Conservation (phyloP, 768 basidiomycete species). For the Mycena belliarum region DNA sequence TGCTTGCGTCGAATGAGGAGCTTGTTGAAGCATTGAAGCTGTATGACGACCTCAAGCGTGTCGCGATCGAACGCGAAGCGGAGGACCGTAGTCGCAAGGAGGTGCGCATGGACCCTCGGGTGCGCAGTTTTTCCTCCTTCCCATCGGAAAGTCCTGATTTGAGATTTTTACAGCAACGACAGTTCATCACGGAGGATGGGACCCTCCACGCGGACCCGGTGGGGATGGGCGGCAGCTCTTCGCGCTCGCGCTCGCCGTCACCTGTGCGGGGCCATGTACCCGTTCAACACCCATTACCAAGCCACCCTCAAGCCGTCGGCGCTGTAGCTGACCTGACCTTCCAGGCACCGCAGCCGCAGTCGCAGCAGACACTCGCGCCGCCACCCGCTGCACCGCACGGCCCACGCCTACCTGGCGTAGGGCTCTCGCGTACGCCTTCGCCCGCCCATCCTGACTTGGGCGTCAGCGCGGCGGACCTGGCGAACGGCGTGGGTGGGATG, state of each 20-base stretch:
- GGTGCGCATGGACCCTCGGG: too few species aligned
- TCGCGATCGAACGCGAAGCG: not conserved
- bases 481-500: conserved; percentile 1
- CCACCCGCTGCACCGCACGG: conserved; percentile 72
- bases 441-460: conserved; percentile 39
- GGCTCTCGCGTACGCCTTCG: conserved; percentile 68
- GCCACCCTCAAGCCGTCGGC: conserved; percentile 6
- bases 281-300: conserved; percentile 1
- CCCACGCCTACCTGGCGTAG: conserved; percentile 61
- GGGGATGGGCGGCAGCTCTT: conserved; percentile 32
- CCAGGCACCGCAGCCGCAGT: not conserved
- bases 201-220: conserved; percentile 33
- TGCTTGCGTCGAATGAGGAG: not conserved
- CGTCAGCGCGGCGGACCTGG: conserved; percentile 8
- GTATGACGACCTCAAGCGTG: not conserved
- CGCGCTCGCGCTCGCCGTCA: conserved; percentile 43
- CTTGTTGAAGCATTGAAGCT: not conserved
- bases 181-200: conserved; percentile 39
- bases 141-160: too few species aligned
- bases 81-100: not conserved
- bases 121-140: too few species aligned
- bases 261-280: not conserved
- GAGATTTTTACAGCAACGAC: conserved; percentile 34
- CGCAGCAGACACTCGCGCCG: conserved; percentile 46
- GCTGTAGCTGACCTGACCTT: not conserved